A percentile compares a stretch with the other conserved stretches of the same genome.
These are phyloP conservation scores for Jimgerdemannia flammicorona DNA, from an alignment of 192 early-diverging fungal species.

Conservation along the genomic window DNA sequence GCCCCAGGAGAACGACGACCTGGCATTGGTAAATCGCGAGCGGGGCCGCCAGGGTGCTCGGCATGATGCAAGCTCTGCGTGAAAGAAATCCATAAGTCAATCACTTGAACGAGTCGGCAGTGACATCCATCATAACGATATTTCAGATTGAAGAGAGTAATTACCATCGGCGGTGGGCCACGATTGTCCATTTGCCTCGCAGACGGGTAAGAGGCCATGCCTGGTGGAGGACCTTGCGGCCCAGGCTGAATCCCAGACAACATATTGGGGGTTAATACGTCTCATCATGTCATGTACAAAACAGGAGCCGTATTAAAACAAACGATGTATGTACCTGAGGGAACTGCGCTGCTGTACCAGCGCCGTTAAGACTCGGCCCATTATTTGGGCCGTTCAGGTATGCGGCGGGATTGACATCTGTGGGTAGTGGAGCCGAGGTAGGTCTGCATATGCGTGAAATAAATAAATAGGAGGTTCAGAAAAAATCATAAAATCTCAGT, in stretches of 20 bases:
- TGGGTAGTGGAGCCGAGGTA: neutral
- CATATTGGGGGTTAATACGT: neutral
- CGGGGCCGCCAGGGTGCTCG: constrained; percentile 20
- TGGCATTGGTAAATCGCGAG: constrained; percentile 29
- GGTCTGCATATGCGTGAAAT: neutral
- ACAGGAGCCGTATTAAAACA: no score
- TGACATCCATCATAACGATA: neutral
- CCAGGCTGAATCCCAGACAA: constrained; percentile 8
- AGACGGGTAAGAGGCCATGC: constrained; percentile 25
- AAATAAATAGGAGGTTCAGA: no score
- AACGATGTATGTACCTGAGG: neutral
- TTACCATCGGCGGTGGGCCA: constrained; percentile 7
- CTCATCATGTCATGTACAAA: no score
- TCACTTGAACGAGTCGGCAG: neutral
- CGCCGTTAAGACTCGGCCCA: neutral
- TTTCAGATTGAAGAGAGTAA: no score
- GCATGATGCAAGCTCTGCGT: constrained; percentile 13
- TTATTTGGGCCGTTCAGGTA: neutral
- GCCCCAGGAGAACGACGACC: constrained; percentile 28
- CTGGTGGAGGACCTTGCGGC: constrained; percentile 24
- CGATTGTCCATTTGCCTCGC: constrained; percentile 11
- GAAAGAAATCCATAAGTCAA: neutral
- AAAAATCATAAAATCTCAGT: no score
- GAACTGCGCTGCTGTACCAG: neutral
- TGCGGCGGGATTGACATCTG: neutral